phyloP scores from a whole-genome alignment of 352 stramenopile species.

The Elongisporangium undulatum region DNA sequence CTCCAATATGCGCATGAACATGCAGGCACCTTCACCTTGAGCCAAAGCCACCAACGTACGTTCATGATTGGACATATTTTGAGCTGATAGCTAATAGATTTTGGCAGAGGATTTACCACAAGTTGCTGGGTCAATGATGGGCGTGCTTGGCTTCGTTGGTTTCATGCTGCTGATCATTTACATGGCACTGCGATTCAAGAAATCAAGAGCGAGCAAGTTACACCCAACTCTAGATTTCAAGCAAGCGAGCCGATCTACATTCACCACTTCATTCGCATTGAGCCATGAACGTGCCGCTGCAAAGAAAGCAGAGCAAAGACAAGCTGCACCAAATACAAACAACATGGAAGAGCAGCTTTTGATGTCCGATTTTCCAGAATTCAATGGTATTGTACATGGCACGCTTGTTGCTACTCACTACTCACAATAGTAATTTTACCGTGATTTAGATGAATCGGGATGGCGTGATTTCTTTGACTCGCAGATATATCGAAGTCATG shows the following conservation, averaged over 20 bases:
- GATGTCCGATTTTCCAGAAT: conserved; percentile 28
- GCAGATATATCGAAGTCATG: conserved; percentile 26
- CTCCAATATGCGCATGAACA: neutral
- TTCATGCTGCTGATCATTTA: neutral
- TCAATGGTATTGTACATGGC: conserved; percentile 22
- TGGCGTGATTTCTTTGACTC: conserved; percentile 51
- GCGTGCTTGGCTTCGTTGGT: neutral
- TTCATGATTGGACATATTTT: no score
- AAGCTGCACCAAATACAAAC: neutral
- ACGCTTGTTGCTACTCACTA: neutral
- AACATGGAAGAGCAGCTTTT: conserved; percentile 19
- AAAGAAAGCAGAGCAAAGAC: neutral
- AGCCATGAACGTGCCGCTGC: neutral
- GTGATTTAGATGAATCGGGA: conserved; percentile 28
- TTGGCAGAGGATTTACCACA: neutral
- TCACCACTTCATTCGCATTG: neutral
- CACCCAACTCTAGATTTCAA: neutral
- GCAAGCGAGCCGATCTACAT: neutral
- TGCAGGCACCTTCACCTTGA: neutral
- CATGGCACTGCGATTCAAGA: neutral
- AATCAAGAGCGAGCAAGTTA: neutral
- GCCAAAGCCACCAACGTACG: neutral
- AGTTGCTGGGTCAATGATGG: neutral
- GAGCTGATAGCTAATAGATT: no score
- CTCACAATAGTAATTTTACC: conserved; percentile 5